phyloP scores from a whole-genome alignment of 2,329 filamentous ascomycete species.

The Aspergillus tamarii region DNA sequence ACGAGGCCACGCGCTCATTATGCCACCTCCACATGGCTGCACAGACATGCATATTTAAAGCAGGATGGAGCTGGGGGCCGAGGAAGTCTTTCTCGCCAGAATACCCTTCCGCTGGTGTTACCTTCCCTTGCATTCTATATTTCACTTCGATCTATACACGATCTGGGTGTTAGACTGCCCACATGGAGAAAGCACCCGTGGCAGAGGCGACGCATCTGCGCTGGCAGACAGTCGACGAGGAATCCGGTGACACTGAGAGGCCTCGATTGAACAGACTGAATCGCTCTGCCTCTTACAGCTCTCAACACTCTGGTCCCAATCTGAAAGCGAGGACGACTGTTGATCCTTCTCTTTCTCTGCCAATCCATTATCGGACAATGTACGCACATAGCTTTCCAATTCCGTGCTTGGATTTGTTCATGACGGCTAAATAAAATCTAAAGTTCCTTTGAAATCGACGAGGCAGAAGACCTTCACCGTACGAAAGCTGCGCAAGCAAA shows the following conservation, averaged over 20 bases:
- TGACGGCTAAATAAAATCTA: background rate
- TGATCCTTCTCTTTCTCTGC: constrained; percentile 31
- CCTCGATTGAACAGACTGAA: background rate
- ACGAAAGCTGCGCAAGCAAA: constrained; percentile 48
- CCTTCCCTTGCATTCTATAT: background rate
- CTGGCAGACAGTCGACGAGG: constrained; percentile 5
- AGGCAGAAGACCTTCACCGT: constrained; percentile 53
- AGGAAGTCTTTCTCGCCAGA: too few relatives aligned
- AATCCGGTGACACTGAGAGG: background rate
- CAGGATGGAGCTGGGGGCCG: background rate
- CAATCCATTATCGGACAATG: constrained; percentile 37
- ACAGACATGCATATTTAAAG: background rate
- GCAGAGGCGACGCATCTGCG: background rate
- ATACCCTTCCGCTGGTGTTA: background rate
- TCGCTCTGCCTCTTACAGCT: constrained; percentile 5
- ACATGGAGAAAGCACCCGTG: background rate
- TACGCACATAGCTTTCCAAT: constrained; percentile 18
- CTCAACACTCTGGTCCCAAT: constrained; percentile 18
- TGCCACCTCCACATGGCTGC: background rate
- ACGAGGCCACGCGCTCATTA: background rate
- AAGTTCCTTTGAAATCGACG: constrained; percentile 60
- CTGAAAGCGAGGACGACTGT: constrained; percentile 19
- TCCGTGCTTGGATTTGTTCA: background rate
- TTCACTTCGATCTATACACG: background rate
- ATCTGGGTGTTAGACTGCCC: background rate